phyloP scores from a whole-genome alignment of 179 eudicot genomes.

The Sideroxylon spinosum region DNA sequence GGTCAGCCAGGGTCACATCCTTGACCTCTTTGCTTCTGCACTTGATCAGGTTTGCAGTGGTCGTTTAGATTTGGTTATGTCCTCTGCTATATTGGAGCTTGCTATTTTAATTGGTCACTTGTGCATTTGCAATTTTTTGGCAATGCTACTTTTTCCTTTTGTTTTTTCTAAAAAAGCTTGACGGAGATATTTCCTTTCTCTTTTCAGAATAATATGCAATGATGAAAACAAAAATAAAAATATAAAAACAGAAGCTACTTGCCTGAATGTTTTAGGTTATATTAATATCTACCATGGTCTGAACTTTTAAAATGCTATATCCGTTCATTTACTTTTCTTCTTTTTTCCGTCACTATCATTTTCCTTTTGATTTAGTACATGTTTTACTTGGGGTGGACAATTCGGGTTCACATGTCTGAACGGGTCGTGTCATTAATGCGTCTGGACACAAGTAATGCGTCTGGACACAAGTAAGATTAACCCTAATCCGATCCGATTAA shows the following conservation, averaged over 20 bases:
- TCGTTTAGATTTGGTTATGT: conserved; percentile 11
- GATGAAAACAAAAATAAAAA: not conserved
- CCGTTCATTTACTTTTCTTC: not conserved
- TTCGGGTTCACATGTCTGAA: too few relatives aligned
- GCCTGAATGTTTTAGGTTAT: not conserved
- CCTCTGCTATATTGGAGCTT: not conserved
- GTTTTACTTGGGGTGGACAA: not conserved
- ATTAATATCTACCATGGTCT: not conserved
- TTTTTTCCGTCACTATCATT: not conserved
- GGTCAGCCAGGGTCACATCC: conserved; percentile 86
- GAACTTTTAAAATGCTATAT: not conserved
- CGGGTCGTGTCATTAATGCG: too few relatives aligned
- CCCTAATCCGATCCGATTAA: too few relatives aligned
- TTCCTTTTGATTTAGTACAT: not conserved
- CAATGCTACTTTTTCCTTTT: not conserved
- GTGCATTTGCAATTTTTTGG: not conserved
- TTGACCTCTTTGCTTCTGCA: conserved; percentile 96
- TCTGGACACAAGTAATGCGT: too few relatives aligned
- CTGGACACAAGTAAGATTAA: too few relatives aligned
- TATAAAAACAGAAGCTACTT: not conserved
- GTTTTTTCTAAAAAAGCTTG: not conserved
- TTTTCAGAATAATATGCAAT: not conserved
- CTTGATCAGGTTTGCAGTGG: conserved; percentile 79
- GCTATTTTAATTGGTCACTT: not conserved
- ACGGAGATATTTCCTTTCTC: not conserved